Conservation (phyloP, 2,329 filamentous ascomycete species). For the Botrytis byssoidea region DNA sequence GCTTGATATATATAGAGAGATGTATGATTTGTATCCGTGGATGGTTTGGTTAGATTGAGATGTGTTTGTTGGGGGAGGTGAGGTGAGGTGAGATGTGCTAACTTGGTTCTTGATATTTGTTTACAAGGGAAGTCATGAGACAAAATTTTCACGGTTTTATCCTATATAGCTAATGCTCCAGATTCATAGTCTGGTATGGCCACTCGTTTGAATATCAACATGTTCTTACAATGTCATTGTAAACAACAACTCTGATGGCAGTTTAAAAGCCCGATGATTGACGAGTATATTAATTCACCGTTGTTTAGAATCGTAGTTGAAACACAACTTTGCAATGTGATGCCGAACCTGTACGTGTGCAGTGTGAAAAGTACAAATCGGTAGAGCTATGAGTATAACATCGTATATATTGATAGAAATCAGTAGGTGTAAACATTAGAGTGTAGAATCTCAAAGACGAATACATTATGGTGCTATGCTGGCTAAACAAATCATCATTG, state of each 20-base stretch:
- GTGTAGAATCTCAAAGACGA: not conserved
- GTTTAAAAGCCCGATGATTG: not conserved
- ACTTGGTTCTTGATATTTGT: too few species aligned
- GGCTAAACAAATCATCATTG: not conserved
- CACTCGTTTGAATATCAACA: not conserved
- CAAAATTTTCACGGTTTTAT: too few species aligned
- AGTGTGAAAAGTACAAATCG: not conserved
- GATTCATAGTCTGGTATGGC: not conserved
- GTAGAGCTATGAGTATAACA: not conserved
- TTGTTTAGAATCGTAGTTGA: not conserved
- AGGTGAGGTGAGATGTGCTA: too few species aligned
- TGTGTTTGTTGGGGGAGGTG: not conserved
- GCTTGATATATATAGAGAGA: not conserved
- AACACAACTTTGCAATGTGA: not conserved
- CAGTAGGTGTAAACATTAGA: not conserved
- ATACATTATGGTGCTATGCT: not conserved
- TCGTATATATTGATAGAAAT: not conserved
- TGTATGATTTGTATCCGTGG: not conserved
- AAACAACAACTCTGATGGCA: not conserved
- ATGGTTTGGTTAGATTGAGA: not conserved
- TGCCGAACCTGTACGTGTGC: not conserved
- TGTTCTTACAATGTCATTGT: not conserved
- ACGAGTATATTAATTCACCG: not conserved
- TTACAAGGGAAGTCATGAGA: too few species aligned
- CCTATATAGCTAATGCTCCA: too few species aligned